phyloP scores from a whole-genome alignment of 2,329 filamentous ascomycete genomes.

The Hypomyces perniciosus region DNA sequence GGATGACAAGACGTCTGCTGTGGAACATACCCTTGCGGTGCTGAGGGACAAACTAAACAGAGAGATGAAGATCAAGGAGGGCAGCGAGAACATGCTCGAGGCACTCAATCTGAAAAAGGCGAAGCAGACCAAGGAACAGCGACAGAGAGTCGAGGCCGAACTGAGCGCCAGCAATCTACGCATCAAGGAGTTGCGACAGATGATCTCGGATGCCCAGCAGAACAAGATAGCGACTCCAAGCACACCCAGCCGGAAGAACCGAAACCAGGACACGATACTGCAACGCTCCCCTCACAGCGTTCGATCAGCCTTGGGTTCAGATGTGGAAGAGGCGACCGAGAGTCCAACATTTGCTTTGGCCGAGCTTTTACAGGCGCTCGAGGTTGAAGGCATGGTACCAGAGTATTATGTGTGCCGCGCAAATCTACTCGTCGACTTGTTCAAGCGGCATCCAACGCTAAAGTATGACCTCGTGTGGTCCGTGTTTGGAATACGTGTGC shows the following conservation, averaged over 20 bases:
- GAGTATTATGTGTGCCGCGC: constrained; percentile 94
- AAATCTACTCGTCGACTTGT: constrained; percentile 91
- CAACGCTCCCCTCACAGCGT: constrained; percentile 53
- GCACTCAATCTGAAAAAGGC: constrained; percentile 90
- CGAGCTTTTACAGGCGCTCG: constrained; percentile 84
- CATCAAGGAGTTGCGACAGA: constrained; percentile 55
- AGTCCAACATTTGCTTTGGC: constrained; percentile 88
- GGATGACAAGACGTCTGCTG: constrained; percentile 47
- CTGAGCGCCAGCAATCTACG: constrained; percentile 78
- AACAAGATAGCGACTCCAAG: constrained; percentile 40
- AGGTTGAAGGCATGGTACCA: constrained; percentile 77
- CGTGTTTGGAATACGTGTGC: constrained; percentile 86
- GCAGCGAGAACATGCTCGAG: constrained; percentile 96
- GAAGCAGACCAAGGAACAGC: constrained; percentile 87
- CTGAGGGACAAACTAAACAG: constrained; percentile 84
- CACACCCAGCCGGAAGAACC: constrained; percentile 46
- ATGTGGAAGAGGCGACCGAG: constrained; percentile 65
- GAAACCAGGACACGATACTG: constrained; percentile 42
- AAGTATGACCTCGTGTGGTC: constrained; percentile 98
- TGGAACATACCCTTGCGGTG: constrained; percentile 68
- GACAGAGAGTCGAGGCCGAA: constrained; percentile 75
- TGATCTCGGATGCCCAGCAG: constrained; percentile 54
- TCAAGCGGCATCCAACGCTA: constrained; percentile 84
- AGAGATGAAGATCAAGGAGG: constrained; percentile 96
- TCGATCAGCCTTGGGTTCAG: constrained; percentile 51